Evolutionary conservation across 768 basidiomycete species (phyloP).

Genomic region (Leccinellum rugosiceps): DNA sequence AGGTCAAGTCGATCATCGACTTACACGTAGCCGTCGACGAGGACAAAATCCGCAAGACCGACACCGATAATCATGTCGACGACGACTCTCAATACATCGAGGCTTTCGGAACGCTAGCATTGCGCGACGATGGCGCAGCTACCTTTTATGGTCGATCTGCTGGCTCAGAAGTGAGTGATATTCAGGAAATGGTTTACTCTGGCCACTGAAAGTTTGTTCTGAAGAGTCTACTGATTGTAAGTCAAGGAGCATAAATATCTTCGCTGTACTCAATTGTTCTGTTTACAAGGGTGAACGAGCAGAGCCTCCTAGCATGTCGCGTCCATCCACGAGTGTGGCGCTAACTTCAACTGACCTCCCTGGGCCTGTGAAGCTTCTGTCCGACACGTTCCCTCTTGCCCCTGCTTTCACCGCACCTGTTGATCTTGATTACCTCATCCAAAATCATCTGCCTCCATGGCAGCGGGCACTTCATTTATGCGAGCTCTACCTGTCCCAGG

Average conservation of each 20-base stretch:
- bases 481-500: constrained; percentile 72
- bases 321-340: not conserved
- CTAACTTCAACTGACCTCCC: constrained; percentile 20
- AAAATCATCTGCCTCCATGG: constrained; percentile 56
- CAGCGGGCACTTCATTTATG: constrained; percentile 54
- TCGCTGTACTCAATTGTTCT: not conserved
- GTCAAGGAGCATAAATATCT: constrained; percentile 13
- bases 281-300: constrained; percentile 24
- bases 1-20: constrained; percentile 68
- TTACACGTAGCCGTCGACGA: constrained; percentile 55
- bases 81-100: constrained; percentile 58
- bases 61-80: constrained; percentile 24
- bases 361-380: constrained; percentile 23
- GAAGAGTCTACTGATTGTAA: constrained; percentile 57
- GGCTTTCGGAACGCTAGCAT: constrained; percentile 65
- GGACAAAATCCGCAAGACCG: constrained; percentile 28
- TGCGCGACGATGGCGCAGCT: constrained; percentile 64
- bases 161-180: constrained; percentile 58
- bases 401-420: constrained; percentile 32
- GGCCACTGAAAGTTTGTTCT: not conserved
- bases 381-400: constrained; percentile 51
- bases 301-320: not conserved
- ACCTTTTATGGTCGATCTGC: constrained; percentile 74
- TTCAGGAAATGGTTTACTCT: constrained; percentile 24
- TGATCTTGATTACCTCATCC: constrained; percentile 45